Evolutionary conservation across 202 grass and related monocot species (phyloP), one percentile per base, ranked within the genome.

Genomic region (Cymbopogon flexuosus): DNA sequence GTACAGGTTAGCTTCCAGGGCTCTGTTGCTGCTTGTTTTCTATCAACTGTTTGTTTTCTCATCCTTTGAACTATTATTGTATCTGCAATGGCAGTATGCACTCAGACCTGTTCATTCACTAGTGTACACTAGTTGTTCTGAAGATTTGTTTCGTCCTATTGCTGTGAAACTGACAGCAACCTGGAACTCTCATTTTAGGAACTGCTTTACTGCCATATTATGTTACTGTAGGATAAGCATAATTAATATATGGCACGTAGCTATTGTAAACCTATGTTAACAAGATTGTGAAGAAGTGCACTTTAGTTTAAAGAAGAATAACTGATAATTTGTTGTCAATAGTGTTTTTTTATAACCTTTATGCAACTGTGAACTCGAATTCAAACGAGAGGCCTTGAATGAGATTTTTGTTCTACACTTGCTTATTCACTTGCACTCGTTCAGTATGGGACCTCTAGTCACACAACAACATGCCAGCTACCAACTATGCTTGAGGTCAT

Each of bases 1-100:
- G 92, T 96, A 78, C 96, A 99, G 84, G 96, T 91, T 91, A 91
- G 87, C 45, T 84, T 80, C 58, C 16, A 18, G 70, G 10, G 80
- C 21, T 18, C 7, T 33, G 31, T 57, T 78, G 24, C 29, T 70
- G 1, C 33, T 58, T 57, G 31, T 41, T 10, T 61, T 10, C 16
- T 43, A 23, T 68, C 45, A 51, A 24, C 19, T 57, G n/a, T 22
- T 57, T 56, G 22, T 51, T 10, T 62, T 11, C 16, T 56, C 23
- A 75, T 34, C 39, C 15, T 62, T 70, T 51, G 1, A 76, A 11
- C 16, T 84, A 31, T 41, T 64, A 42, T 35, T 80, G 19, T 18
- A 9, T 79, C 22, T 31, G 22, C 3, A 68, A 61, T 62, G 12
- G 18, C 11, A 70, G 13, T 61, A 12, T 70, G 68, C 24, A 5